Percentiles rank a stretch among this genome's conserved stretches.
Evolutionary conservation across 495 filamentous ascomycete genomes (phyloP).

Genomic region (Trichoderma parareesei): DNA sequence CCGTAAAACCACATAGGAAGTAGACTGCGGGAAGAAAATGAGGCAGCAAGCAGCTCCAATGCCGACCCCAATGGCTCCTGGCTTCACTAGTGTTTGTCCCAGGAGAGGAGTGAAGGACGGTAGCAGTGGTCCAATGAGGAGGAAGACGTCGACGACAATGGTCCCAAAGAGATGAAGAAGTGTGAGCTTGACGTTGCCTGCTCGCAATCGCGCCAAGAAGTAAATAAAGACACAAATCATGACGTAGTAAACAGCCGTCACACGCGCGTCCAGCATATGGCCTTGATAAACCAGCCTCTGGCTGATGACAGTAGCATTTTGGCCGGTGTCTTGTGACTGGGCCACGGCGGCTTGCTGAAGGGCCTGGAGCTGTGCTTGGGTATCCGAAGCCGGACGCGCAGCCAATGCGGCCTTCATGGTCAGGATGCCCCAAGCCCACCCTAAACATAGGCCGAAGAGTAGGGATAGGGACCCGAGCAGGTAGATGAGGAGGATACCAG

Average conservation of each 20-base stretch:
- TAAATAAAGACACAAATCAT: slow-evolving; percentile 4
- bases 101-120: slow-evolving; percentile 1
- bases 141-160: slow-evolving; percentile 4
- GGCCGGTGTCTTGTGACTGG: neutral
- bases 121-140: neutral
- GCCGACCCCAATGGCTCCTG: slow-evolving; percentile 3
- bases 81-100: slow-evolving; percentile 1
- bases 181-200: neutral
- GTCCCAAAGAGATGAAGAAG: slow-evolving; percentile 2
- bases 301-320: neutral
- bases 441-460: slow-evolving; percentile 6
- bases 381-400: neutral
- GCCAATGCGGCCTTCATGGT: slow-evolving; percentile 11
- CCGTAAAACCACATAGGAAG: neutral
- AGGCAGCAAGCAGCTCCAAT: slow-evolving; percentile 7
- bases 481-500: slow-evolving; percentile 9
- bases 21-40: slow-evolving; percentile 8
- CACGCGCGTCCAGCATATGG: slow-evolving; percentile 2
- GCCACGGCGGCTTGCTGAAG: neutral
- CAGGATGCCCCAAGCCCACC: slow-evolving; percentile 6
- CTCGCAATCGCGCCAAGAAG: neutral
- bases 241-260: slow-evolving; percentile 7
- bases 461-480: slow-evolving; percentile 7
- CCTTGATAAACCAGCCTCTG: slow-evolving; percentile 4
- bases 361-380: neutral